These are phyloP conservation scores for Austroboletus olivaceoglutinosus DNA, from an alignment of 1,284 basidiomycete species.

Conservation along the genomic window DNA sequence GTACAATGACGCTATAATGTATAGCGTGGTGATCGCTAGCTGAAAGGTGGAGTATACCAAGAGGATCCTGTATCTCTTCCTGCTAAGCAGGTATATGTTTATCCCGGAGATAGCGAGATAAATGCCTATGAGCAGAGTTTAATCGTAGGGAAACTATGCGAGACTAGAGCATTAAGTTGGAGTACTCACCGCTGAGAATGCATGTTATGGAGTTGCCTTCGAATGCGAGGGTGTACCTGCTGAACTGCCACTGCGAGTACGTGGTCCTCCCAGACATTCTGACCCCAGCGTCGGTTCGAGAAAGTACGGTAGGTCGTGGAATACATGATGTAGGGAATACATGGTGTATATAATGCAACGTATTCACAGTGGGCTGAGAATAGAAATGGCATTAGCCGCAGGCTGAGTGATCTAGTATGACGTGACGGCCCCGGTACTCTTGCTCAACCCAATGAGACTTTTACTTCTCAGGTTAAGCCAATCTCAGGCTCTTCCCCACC, in stretches of 20 bases:
- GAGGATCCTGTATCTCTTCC: conserved; percentile 19
- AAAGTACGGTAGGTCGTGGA: no score
- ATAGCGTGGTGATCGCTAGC: conserved; percentile 20
- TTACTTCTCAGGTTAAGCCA: no score
- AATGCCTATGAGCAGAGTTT: conserved; percentile 7
- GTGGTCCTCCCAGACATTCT: conserved; percentile 13
- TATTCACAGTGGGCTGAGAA: no score
- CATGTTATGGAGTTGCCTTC: conserved; percentile 20
- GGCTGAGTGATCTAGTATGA: no score
- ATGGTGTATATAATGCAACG: no score
- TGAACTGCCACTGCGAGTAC: conserved; percentile 5
- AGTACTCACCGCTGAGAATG: conserved; percentile 15
- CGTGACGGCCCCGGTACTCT: no score
- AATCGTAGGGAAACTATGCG: neutral
- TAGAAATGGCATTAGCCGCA: no score
- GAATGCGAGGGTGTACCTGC: conserved; percentile 16
- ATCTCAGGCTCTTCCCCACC: no score
- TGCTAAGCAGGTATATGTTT: conserved; percentile 16
- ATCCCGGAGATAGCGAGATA: conserved; percentile 17
- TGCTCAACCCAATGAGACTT: no score
- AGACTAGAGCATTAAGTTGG: neutral
- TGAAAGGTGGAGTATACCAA: conserved; percentile 11
- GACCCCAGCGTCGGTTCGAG: no score
- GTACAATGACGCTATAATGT: conserved; percentile 18
- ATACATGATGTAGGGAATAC: no score